A percentile compares a stretch with the other conserved stretches of the same genome.
These are phyloP conservation scores for Dujonia santamariae DNA, from an alignment of 1,139 yeast species.

Conservation along the genomic window DNA sequence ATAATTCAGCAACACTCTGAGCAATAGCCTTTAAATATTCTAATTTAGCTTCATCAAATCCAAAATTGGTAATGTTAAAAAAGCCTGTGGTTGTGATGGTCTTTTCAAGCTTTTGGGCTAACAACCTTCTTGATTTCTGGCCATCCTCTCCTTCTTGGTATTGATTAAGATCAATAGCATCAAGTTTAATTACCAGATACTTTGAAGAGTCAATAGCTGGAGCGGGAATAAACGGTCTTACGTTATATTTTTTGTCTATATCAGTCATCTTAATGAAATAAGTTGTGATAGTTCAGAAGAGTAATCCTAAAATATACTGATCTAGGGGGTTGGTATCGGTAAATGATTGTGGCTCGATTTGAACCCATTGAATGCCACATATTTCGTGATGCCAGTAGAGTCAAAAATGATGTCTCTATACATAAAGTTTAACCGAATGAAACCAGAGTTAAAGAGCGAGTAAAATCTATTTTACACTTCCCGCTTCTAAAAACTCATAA, in stretches of 20 bases:
- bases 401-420: too few relatives aligned
- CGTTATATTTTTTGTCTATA: slow-evolving; percentile 25
- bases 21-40: slow-evolving; percentile 33
- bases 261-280: slow-evolving; percentile 8
- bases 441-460: too few relatives aligned
- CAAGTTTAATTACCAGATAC: slow-evolving; percentile 24
- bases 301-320: too few relatives aligned
- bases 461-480: too few relatives aligned
- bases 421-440: too few relatives aligned
- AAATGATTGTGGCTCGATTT: too few relatives aligned
- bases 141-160: slow-evolving; percentile 34
- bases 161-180: slow-evolving; percentile 34
- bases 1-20: slow-evolving; percentile 36
- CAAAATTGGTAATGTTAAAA: slow-evolving; percentile 39
- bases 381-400: too few relatives aligned
- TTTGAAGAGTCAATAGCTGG: slow-evolving; percentile 17
- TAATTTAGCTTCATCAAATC: slow-evolving; percentile 24
- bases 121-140: slow-evolving; percentile 18
- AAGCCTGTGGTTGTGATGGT: slow-evolving; percentile 45
- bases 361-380: too few relatives aligned
- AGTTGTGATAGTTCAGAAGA: too few relatives aligned
- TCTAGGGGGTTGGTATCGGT: too few relatives aligned
- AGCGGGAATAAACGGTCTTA: slow-evolving; percentile 33
- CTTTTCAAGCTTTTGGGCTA: slow-evolving; percentile 32
- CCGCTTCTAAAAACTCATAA: too few relatives aligned